phyloP scores from a whole-genome alignment of 148 eudicot species.

The Fallopia convolvulus region DNA sequence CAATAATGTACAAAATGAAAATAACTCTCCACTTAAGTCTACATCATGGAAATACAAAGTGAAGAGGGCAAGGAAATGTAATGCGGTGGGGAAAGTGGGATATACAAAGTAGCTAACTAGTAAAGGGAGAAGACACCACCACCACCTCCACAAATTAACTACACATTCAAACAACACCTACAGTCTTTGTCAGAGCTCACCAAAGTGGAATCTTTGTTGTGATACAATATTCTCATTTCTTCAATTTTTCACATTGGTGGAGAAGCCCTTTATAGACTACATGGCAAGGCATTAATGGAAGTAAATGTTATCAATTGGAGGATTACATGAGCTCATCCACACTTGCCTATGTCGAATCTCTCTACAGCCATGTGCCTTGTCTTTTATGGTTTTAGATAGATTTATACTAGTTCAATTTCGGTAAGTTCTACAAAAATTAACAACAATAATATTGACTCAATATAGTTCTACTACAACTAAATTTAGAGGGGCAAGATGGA shows the following conservation, averaged over 20 bases:
- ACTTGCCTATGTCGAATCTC: background rate
- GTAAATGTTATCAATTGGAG: background rate
- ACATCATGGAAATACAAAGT: background rate
- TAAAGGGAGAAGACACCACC: background rate
- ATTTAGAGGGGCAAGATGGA: too few relatives aligned
- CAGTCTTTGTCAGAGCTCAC: background rate
- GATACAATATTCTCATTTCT: background rate
- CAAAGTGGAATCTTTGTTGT: background rate
- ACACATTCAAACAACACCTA: background rate
- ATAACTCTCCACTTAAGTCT: background rate
- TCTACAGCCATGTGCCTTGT: background rate
- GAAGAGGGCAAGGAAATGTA: background rate
- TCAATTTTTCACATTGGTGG: background rate
- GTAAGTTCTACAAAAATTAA: too few relatives aligned
- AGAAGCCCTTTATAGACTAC: background rate
- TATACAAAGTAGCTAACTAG: background rate
- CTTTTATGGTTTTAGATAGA: background rate
- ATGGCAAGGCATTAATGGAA: background rate
- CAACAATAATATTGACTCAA: too few relatives aligned
- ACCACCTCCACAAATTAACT: background rate
- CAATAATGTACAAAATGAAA: background rate
- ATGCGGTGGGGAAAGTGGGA: background rate
- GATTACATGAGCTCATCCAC: background rate
- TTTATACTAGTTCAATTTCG: too few relatives aligned
- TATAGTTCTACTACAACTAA: too few relatives aligned